Percentiles rank a stretch among this genome's conserved stretches.
Conservation (phyloP, 73 alveolate genomes). For the Stentor coeruleus region DNA sequence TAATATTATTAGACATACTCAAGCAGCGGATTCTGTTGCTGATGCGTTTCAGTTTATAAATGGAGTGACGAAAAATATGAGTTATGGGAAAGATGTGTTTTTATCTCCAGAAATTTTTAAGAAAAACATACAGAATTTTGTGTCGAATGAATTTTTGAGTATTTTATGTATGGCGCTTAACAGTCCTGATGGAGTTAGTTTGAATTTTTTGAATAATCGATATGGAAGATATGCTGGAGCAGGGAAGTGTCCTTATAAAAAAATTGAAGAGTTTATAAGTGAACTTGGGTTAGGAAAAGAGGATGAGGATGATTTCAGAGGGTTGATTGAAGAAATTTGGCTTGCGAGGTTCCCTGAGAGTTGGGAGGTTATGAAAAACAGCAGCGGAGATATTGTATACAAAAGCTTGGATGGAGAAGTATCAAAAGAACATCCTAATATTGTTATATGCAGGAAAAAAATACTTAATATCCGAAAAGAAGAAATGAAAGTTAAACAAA, state of each 20-base stretch:
- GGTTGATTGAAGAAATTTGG: background rate
- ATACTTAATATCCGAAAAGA: no score
- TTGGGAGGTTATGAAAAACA: background rate
- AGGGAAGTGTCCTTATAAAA: background rate
- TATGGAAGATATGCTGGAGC: background rate
- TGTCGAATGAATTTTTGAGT: background rate
- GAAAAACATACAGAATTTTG: background rate
- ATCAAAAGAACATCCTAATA: background rate
- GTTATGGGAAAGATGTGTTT: background rate
- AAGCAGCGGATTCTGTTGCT: background rate
- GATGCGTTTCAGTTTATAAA: background rate
- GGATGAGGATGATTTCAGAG: background rate
- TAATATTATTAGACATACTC: background rate
- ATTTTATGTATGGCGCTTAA: background rate
- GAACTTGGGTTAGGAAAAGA: background rate
- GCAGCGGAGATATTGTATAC: background rate
- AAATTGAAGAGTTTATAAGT: background rate
- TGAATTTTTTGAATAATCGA: background rate
- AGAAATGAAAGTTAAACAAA: background rate
- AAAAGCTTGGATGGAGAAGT: background rate
- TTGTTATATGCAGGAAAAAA: background rate
- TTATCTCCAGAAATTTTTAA: conserved; percentile 2
- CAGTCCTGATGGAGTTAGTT: conserved; percentile 9
- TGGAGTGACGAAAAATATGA: conserved; percentile 7
- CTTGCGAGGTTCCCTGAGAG: background rate